phyloP scores from a whole-genome alignment of 2,329 filamentous ascomycete genomes.

The Cladorrhinum sp. region DNA sequence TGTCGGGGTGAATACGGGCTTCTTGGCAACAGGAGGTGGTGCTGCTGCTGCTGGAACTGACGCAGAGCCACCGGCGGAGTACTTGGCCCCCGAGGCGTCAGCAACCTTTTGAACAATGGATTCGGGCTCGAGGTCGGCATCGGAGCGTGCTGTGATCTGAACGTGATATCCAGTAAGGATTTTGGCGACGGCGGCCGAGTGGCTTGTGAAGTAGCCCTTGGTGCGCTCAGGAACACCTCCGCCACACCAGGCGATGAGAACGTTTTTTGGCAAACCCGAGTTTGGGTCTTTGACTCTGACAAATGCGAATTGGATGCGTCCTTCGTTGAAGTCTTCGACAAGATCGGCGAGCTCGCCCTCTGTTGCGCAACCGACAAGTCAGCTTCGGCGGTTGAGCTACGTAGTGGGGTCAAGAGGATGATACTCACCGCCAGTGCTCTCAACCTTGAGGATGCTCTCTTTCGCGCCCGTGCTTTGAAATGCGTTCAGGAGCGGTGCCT shows the following conservation, averaged over 20 bases:
- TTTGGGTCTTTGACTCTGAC: conserved; percentile 97
- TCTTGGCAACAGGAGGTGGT: conserved; percentile 74
- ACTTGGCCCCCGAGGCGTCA: conserved; percentile 92
- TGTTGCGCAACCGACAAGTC: conserved; percentile 35
- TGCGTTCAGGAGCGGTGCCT: conserved; percentile 85
- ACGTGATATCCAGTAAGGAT: conserved; percentile 96
- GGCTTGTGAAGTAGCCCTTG: conserved; percentile 97
- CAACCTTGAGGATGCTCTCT: conserved; percentile 93
- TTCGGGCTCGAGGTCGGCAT: conserved; percentile 82
- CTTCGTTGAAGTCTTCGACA: conserved; percentile 94
- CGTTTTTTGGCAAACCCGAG: conserved; percentile 80
- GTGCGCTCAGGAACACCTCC: conserved; percentile 97
- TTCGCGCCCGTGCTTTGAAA: conserved; percentile 85
- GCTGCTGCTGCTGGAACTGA: conserved; percentile 48
- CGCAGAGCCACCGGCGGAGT: conserved; percentile 66
- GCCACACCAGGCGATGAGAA: conserved; percentile 94
- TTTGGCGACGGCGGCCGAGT: conserved; percentile 84
- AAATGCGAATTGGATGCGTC: conserved; percentile 94
- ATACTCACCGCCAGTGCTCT: conserved; percentile 74
- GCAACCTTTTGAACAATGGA: conserved; percentile 88
- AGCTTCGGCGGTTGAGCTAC: conserved; percentile 6
- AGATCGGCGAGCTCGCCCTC: conserved; percentile 89
- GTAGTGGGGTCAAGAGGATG: background rate
- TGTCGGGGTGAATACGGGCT: conserved; percentile 88
- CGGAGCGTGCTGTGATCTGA: conserved; percentile 91